phyloP scores from a whole-genome alignment of 805 yeast genomes.

The Jamesozyma spencerorum region DNA sequence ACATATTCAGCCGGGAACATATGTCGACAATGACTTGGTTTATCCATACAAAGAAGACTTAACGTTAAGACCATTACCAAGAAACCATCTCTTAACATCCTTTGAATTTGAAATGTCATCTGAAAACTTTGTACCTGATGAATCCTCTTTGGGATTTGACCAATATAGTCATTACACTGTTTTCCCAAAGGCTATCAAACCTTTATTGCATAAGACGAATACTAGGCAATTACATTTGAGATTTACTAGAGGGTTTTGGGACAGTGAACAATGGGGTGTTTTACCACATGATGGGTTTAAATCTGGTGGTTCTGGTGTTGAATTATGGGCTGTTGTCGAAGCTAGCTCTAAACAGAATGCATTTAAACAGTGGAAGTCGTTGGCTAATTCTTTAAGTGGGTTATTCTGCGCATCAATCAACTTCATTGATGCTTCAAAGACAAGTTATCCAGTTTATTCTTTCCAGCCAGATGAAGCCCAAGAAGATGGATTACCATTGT shows the following conservation, averaged over 20 bases:
- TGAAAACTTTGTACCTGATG: constrained; percentile 29
- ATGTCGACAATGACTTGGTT: constrained; percentile 9
- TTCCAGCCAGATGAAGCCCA: constrained; percentile 17
- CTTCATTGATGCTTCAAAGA: constrained; percentile 69
- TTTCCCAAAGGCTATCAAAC: constrained; percentile 77
- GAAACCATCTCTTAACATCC: constrained; percentile 58
- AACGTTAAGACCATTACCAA: constrained; percentile 59
- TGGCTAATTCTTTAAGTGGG: constrained; percentile 76
- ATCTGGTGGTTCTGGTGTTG: constrained; percentile 94
- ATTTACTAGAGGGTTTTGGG: constrained; percentile 95
- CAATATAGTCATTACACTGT: constrained; percentile 44
- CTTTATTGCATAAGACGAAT: constrained; percentile 55
- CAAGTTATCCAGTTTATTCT: constrained; percentile 54
- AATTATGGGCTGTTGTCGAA: constrained; percentile 78
- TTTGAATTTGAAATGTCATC: constrained; percentile 63
- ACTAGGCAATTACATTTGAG: constrained; percentile 74
- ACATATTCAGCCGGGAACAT: background rate
- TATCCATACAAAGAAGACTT: constrained; percentile 55
- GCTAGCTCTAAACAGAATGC: constrained; percentile 50
- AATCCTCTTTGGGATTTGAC: constrained; percentile 14
- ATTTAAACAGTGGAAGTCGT: constrained; percentile 53
- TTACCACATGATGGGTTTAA: constrained; percentile 61
- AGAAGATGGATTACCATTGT: constrained; percentile 19
- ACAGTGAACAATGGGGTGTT: constrained; percentile 76
- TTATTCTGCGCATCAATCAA: constrained; percentile 91